phyloP scores from a whole-genome alignment of 2,329 filamentous ascomycete genomes.

The Ampelomyces quisqualis region DNA sequence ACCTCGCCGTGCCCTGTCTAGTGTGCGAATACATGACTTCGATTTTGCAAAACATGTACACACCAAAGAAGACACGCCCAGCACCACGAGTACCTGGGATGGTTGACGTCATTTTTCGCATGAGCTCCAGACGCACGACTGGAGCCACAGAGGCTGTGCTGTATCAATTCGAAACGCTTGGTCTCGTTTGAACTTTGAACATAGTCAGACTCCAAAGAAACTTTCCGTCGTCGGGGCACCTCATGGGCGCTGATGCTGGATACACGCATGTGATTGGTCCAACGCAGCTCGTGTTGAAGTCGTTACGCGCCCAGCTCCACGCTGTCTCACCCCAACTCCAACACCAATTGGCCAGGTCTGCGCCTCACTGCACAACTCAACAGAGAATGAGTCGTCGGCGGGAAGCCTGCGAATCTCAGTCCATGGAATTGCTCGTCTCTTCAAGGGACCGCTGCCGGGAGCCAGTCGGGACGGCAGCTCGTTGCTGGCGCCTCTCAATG shows the following conservation, averaged over 20 bases:
- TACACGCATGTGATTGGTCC: constrained; percentile 26
- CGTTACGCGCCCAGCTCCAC: constrained; percentile 36
- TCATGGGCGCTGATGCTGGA: constrained; percentile 6
- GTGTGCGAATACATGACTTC: constrained; percentile 9
- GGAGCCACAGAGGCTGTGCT: constrained; percentile 20
- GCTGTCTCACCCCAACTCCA: constrained; percentile 31
- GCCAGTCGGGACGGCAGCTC: constrained; percentile 28
- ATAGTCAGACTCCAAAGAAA: constrained; percentile 13
- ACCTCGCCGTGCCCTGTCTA: constrained; percentile 20
- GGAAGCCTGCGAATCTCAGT: constrained; percentile 34
- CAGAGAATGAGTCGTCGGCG: constrained; percentile 28
- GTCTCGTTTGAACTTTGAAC: constrained; percentile 8
- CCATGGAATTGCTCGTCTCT: constrained; percentile 23
- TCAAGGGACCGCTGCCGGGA: constrained; percentile 23
- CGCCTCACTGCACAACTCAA: constrained; percentile 35
- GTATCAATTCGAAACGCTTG: neutral
- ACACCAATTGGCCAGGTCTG: constrained; percentile 35
- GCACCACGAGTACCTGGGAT: too few species aligned
- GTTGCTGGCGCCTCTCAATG: constrained; percentile 20
- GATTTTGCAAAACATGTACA: neutral
- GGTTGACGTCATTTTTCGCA: neutral
- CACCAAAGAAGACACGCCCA: too few species aligned
- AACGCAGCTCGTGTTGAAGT: too few species aligned
- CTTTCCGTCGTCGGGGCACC: constrained; percentile 3
- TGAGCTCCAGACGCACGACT: neutral